phyloP scores from a whole-genome alignment of 352 stramenopile genomes.

The Phytophthora capsici region DNA sequence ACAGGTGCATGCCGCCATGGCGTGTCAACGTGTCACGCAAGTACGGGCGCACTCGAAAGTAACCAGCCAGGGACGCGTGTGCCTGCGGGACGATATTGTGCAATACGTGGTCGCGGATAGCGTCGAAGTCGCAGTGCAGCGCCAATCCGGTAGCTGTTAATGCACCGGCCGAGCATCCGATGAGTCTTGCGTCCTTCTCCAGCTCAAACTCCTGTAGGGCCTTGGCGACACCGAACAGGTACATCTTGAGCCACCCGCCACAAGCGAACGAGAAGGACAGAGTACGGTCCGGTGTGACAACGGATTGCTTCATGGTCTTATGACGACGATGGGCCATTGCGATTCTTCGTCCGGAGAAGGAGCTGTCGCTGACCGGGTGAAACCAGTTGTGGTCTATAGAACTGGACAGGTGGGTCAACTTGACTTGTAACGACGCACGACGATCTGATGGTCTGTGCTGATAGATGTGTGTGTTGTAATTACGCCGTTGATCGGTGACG shows the following conservation, averaged over 20 bases:
- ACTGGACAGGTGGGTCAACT: constrained; percentile 5
- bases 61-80: constrained; percentile 53
- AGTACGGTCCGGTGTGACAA: constrained; percentile 6
- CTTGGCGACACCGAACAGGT: constrained; percentile 88
- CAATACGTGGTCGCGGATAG: constrained; percentile 71
- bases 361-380: constrained; percentile 1
- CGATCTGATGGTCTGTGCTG: constrained; percentile 6
- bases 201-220: constrained; percentile 82
- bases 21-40: constrained; percentile 53
- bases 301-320: not conserved
- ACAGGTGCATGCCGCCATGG: constrained; percentile 52
- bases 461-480: not conserved
- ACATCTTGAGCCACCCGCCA: constrained; percentile 90
- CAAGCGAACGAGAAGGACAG: constrained; percentile 88
- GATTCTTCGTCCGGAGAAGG: not conserved
- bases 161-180: constrained; percentile 82
- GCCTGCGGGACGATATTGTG: constrained; percentile 57
- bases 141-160: constrained; percentile 74
- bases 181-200: constrained; percentile 62
- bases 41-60: constrained; percentile 76
- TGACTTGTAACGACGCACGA: constrained; percentile 17
- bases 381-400: constrained; percentile 20
- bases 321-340: constrained; percentile 16
- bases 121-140: constrained; percentile 78
- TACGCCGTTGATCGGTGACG: constrained; percentile 5